phyloP scores from a whole-genome alignment of 257 asterid genomes.

The Solanum microdontum region DNA sequence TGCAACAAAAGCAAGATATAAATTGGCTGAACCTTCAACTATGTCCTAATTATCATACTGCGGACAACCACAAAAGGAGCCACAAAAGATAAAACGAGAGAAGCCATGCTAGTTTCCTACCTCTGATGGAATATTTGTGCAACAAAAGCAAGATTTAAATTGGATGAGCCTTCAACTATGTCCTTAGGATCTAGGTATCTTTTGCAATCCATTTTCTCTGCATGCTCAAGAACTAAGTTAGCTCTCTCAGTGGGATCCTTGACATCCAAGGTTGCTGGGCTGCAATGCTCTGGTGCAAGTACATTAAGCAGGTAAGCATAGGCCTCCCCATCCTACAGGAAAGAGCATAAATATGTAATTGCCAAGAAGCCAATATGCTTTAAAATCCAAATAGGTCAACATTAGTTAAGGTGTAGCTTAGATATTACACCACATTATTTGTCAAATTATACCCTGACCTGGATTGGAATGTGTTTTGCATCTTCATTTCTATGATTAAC shows the following conservation, averaged over 20 bases:
- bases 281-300: conserved; percentile 93
- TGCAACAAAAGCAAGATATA: conserved; percentile 85
- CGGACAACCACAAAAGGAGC: not conserved
- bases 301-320: conserved; percentile 90
- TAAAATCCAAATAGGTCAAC: not conserved
- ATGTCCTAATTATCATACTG: conserved; percentile 17
- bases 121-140: conserved; percentile 97
- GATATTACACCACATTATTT: not conserved
- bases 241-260: conserved; percentile 85
- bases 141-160: conserved; percentile 91
- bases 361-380: not conserved
- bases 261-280: conserved; percentile 67
- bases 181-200: conserved; percentile 83
- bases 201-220: conserved; percentile 95
- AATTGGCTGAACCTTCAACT: conserved; percentile 67
- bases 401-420: not conserved
- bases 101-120: conserved; percentile 23
- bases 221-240: conserved; percentile 89
- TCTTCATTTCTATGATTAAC: not conserved
- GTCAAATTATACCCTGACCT: not conserved
- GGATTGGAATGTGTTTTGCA: not conserved
- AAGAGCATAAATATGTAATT: not conserved
- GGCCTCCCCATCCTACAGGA: conserved; percentile 92
- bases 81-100: not conserved
- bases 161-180: conserved; percentile 80